Base-by-base conservation (phyloP, 1,139 yeast species). In the Lodderomyces oxycetoniae region DNA sequence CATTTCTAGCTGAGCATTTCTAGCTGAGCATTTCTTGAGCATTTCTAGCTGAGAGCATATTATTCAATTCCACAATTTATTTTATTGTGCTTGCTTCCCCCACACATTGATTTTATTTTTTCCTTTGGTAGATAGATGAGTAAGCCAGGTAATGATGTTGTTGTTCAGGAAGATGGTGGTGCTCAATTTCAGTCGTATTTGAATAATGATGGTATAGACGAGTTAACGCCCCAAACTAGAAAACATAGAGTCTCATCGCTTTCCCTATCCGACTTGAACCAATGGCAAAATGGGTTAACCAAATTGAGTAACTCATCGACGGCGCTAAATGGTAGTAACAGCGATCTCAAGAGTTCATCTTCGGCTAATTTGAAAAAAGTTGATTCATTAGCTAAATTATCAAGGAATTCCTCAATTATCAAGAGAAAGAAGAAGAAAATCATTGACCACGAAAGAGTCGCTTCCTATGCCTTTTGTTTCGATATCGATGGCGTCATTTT, bases 401-500 rank as follows among this genome's bases (percentile, higher is more conserved):
- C 78, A 6, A 60, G 80, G 49, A 62, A 71, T 44, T 67, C 79
- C 5, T 71, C 78, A 26, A 58, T 71, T 30, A 69, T 74, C 37
- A 63, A 63, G 37, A 60, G 77, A 36, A 67, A 67, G 49, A 74
- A 69, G 60, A 74, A 66, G 49, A 43, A 58, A 3, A 70, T 76
- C 13, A 68, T 80, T 46, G 84, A 79, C 52, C 88, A 81, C 52
- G 73, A 62, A 28, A 67, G 88, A 54, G 79, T 83, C 32, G 91
- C 91, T 4, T 78, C 86, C 9, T 84, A 83, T 53, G 93, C 94
- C 1, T 84, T 84, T 62, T 88, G 93, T 32, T 85, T 84, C 52
- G 94, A 84, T 61, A 85, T 84, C 37, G 95, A 84, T 52, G 94
- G 94, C 31, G 94, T 84, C 28, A 73, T 84, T 32, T 77, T 83